Conservation (phyloP, 768 basidiomycete genomes). For the Fomitopsis serialis region DNA sequence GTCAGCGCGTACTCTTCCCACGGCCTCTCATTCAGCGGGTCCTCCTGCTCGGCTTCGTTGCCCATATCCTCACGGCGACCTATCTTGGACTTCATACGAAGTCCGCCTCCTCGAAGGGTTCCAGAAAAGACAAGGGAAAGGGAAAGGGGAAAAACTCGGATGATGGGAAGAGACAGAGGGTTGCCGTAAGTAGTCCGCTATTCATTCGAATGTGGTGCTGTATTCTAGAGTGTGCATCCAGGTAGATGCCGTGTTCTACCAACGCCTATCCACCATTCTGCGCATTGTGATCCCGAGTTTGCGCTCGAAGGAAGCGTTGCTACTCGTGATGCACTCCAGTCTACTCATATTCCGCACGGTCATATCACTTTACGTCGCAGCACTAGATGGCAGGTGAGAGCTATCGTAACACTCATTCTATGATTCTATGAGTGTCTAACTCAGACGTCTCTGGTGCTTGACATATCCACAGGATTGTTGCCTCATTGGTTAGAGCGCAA, state of each 20-base stretch:
- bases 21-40: slow-evolving; percentile 69
- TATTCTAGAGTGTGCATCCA: too few species aligned
- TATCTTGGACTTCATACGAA: slow-evolving; percentile 51
- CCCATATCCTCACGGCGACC: slow-evolving; percentile 64
- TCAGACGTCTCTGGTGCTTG: slow-evolving; percentile 1
- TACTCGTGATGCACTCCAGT: slow-evolving; percentile 84
- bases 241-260: slow-evolving; percentile 92
- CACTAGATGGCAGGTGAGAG: slow-evolving; percentile 84
- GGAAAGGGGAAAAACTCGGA: slow-evolving; percentile 27
- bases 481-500: slow-evolving; percentile 86
- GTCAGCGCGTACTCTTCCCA: slow-evolving; percentile 53
- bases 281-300: slow-evolving; percentile 85
- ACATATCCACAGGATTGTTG: slow-evolving; percentile 84
- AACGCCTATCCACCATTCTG: slow-evolving; percentile 69
- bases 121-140: slow-evolving; percentile 32
- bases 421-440: slow-evolving; percentile 2
- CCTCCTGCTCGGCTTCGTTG: slow-evolving; percentile 63
- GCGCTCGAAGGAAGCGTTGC: slow-evolving; percentile 80
- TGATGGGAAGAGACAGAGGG: slow-evolving; percentile 46
- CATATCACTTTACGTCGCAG: slow-evolving; percentile 90
- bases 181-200: slow-evolving; percentile 50
- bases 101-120: slow-evolving; percentile 22
- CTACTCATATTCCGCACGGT: slow-evolving; percentile 87
- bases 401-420: neutral
- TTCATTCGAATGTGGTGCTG: neutral